These are phyloP conservation scores for Chytriomyces hyalinus DNA, from an alignment of 192 early-diverging fungal species.

Conservation along the genomic window DNA sequence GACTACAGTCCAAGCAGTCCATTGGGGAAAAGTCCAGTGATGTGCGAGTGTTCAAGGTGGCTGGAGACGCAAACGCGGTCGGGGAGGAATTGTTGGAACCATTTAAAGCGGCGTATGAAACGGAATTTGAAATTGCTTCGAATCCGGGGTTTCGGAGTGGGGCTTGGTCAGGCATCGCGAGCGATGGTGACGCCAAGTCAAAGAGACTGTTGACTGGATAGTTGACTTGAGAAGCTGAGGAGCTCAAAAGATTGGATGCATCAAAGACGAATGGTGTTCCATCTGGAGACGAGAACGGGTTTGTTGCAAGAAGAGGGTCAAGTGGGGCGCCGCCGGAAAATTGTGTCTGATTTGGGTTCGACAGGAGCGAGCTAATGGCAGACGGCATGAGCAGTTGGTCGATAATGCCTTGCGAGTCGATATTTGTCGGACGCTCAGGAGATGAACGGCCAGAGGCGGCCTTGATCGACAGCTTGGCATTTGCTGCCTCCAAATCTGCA, in stretches of 20 bases:
- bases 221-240: too few relatives aligned
- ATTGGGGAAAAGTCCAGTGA: neutral
- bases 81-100: too few relatives aligned
- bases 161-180: neutral
- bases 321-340: neutral
- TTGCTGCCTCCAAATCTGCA: constrained; percentile 3
- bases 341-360: neutral
- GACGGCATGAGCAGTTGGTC: neutral
- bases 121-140: too few relatives aligned
- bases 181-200: neutral
- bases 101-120: too few relatives aligned
- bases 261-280: neutral
- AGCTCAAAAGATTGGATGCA: neutral
- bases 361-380: neutral
- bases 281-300: neutral
- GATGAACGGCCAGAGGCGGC: neutral
- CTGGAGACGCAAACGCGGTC: too few relatives aligned
- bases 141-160: too few relatives aligned
- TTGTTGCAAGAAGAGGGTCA: neutral
- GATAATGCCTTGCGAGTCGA: neutral
- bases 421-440: neutral
- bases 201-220: neutral
- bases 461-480: neutral
- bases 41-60: too few relatives aligned
- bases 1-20: neutral